phyloP scores from a whole-genome alignment of 2,329 filamentous ascomycete species.

The Aspergillus latus region DNA sequence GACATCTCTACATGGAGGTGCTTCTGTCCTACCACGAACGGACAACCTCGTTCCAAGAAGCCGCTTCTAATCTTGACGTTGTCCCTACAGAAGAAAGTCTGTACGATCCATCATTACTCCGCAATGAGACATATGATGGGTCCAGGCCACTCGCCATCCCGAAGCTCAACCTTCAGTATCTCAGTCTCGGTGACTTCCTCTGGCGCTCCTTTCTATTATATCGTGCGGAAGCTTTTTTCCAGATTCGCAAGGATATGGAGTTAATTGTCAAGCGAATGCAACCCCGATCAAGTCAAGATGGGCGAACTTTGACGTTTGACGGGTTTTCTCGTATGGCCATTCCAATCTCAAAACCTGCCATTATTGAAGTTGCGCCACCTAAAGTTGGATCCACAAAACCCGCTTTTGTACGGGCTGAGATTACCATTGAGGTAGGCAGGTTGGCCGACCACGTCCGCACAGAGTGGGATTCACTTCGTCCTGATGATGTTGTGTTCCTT shows the following conservation, averaged over 20 bases:
- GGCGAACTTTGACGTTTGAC: constrained; percentile 67
- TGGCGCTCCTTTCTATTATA: constrained; percentile 91
- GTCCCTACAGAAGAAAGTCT: constrained; percentile 80
- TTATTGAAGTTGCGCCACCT: constrained; percentile 80
- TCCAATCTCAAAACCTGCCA: constrained; percentile 78
- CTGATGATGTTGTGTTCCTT: constrained; percentile 87
- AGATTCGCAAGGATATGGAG: constrained; percentile 88
- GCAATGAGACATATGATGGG: constrained; percentile 85
- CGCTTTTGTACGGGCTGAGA: constrained; percentile 81
- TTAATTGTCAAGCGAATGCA: constrained; percentile 75
- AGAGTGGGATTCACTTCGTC: constrained; percentile 87
- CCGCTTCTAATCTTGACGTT: constrained; percentile 66
- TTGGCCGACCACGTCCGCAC: constrained; percentile 72
- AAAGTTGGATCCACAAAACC: constrained; percentile 80
- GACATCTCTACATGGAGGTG: constrained; percentile 58
- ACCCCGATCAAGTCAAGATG: constrained; percentile 64
- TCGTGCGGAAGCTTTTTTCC: constrained; percentile 87
- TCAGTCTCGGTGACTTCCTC: constrained; percentile 93
- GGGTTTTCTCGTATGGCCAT: constrained; percentile 92
- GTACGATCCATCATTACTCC: constrained; percentile 74
- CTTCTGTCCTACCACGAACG: constrained; percentile 74
- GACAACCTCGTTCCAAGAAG: constrained; percentile 78
- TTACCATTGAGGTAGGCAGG: constrained; percentile 77
- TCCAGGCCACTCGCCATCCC: constrained; percentile 84
- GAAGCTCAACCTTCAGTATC: constrained; percentile 92